Evolutionary conservation across 768 basidiomycete genomes (phyloP).

Genomic region (Lyophyllum decastes): DNA sequence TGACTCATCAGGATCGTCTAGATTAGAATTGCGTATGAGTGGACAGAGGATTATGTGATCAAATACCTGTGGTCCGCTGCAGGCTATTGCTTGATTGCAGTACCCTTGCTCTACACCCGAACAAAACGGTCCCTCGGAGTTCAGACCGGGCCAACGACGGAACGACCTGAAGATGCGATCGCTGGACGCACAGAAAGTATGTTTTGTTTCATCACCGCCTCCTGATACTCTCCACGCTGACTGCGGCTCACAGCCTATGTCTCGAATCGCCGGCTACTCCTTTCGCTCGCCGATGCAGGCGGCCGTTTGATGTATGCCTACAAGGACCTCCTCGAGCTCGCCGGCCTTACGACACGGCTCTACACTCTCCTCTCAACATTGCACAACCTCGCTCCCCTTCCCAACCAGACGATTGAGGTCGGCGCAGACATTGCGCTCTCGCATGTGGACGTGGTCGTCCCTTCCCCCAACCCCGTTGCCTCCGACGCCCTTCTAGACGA

Average conservation of each 20-base stretch:
- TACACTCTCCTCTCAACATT: conserved; percentile 87
- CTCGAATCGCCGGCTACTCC: conserved; percentile 85
- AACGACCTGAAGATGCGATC: conserved; percentile 38
- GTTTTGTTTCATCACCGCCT: neutral
- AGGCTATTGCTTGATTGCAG: conserved; percentile 89
- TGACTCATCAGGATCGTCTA: conserved; percentile 23
- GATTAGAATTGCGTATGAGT: conserved; percentile 90
- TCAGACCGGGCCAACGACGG: conserved; percentile 19
- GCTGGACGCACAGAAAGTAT: conserved; percentile 51
- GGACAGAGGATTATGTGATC: conserved; percentile 97
- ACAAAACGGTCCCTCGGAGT: conserved; percentile 39
- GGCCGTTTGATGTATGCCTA: conserved; percentile 96
- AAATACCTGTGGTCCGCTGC: conserved; percentile 95
- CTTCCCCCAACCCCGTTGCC: conserved; percentile 23
- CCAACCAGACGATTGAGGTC: conserved; percentile 33
- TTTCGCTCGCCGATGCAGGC: conserved; percentile 96
- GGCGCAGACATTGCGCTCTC: conserved; percentile 59
- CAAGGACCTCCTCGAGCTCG: conserved; percentile 94
- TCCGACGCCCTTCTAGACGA: conserved; percentile 5
- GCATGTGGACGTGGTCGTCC: conserved; percentile 74
- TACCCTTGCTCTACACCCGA: conserved; percentile 80
- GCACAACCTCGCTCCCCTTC: conserved; percentile 65
- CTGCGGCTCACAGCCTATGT: conserved; percentile 61
- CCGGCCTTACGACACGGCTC: conserved; percentile 87
- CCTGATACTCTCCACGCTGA: neutral